A percentile compares a stretch with the other conserved stretches of the same genome.
Conservation (phyloP, 371 early-diverging fungal genomes). For the Circinella minor region DNA sequence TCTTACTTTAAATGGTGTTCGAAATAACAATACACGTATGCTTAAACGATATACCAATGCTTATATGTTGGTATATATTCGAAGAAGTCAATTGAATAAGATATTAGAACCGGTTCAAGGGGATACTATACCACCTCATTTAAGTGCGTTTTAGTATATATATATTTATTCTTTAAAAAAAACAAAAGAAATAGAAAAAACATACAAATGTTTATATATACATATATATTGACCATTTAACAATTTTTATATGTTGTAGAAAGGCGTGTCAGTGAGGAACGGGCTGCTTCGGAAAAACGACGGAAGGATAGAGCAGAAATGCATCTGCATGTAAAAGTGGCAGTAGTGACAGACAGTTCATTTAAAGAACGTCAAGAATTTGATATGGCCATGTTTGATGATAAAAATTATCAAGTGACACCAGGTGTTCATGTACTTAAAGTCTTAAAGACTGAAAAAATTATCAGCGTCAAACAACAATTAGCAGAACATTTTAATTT, state of each 20-base stretch:
- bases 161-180: not conserved
- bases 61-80: slow-evolving; percentile 96
- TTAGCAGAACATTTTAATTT: slow-evolving; percentile 58
- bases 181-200: not conserved
- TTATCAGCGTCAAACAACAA: slow-evolving; percentile 57
- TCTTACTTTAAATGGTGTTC: slow-evolving; percentile 9
- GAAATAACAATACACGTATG: slow-evolving; percentile 26
- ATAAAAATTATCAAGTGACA: slow-evolving; percentile 37
- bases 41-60: slow-evolving; percentile 89
- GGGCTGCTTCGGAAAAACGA: slow-evolving; percentile 54
- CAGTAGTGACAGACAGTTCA: slow-evolving; percentile 68
- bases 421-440: slow-evolving; percentile 49
- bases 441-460: slow-evolving; percentile 61
- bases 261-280: slow-evolving; percentile 65
- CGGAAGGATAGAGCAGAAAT: slow-evolving; percentile 74
- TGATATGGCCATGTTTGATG: slow-evolving; percentile 79
- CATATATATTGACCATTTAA: not conserved
- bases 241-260: slow-evolving; percentile 36
- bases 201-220: not conserved
- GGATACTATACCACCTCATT: slow-evolving; percentile 78
- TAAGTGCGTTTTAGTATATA: slow-evolving; percentile 53
- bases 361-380: slow-evolving; percentile 78
- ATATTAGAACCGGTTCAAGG: slow-evolving; percentile 70
- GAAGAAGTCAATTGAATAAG: slow-evolving; percentile 69
- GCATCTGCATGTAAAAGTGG: slow-evolving; percentile 69